phyloP scores from a whole-genome alignment of 2,329 filamentous ascomycete genomes.

The Exophiala aquamarina region DNA sequence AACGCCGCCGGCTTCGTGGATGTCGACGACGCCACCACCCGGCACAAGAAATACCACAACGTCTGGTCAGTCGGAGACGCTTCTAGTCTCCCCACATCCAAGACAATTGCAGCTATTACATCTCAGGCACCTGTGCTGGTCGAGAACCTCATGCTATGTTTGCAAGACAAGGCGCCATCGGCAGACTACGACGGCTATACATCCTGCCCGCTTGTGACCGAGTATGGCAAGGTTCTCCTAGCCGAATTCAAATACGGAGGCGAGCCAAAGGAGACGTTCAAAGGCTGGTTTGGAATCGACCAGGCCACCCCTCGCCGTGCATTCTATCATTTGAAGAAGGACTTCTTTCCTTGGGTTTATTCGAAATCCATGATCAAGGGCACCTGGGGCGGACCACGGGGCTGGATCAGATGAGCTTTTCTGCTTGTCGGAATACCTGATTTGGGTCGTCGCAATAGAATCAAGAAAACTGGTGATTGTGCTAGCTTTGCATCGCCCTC shows the following conservation, averaged over 20 bases:
- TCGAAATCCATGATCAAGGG: conserved; percentile 61
- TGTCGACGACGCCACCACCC: conserved; percentile 54
- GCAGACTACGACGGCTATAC: conserved; percentile 56
- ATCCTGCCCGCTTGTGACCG: conserved; percentile 55
- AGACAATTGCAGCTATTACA: conserved; percentile 56
- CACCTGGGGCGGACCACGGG: conserved; percentile 61
- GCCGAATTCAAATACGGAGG: conserved; percentile 65
- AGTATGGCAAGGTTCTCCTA: conserved; percentile 63
- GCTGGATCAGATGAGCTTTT: too few relatives aligned
- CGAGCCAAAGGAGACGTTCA: conserved; percentile 59
- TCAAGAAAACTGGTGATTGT: too few relatives aligned
- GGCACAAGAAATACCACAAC: conserved; percentile 55
- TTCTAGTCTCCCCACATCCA: conserved; percentile 58
- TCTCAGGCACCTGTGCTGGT: conserved; percentile 54
- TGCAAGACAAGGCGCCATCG: conserved; percentile 48
- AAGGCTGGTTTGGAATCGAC: conserved; percentile 54
- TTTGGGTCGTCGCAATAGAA: too few relatives aligned
- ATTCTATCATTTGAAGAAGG: conserved; percentile 65
- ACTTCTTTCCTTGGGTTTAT: conserved; percentile 69
- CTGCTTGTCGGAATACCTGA: too few relatives aligned
- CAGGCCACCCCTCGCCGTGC: conserved; percentile 56
- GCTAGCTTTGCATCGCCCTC: too few relatives aligned
- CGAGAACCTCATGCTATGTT: conserved; percentile 45
- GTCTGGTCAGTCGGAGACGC: conserved; percentile 62
- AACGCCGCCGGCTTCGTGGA: conserved; percentile 59